These are phyloP conservation scores for Pseudocercospora macadamiae DNA, from an alignment of 2,329 filamentous ascomycete species.

Conservation along the genomic window DNA sequence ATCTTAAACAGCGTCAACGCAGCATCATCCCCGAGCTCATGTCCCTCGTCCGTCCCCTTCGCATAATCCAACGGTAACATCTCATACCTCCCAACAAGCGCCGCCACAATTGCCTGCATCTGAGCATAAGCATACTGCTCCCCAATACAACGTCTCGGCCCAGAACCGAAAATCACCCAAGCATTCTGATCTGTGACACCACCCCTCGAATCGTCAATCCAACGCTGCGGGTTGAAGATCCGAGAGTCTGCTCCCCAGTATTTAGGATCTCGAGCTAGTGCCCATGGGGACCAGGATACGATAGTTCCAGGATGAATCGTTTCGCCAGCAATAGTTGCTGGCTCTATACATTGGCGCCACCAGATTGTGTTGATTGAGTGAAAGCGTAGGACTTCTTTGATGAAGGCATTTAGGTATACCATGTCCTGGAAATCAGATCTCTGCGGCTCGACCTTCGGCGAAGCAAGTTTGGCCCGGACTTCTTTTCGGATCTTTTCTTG, in stretches of 20 bases:
- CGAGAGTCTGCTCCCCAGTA: constrained; percentile 12
- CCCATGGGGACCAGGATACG: constrained; percentile 14
- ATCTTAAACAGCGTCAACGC: constrained; percentile 22
- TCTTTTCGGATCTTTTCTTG: constrained; percentile 8
- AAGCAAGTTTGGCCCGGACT: constrained; percentile 4
- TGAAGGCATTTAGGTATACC: constrained; percentile 20
- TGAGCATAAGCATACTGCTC: constrained; percentile 12
- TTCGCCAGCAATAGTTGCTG: constrained; percentile 4
- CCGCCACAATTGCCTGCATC: constrained; percentile 15
- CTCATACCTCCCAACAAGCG: constrained; percentile 14
- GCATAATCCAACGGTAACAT: constrained; percentile 1
- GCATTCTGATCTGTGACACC: not conserved
- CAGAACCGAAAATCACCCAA: constrained; percentile 14
- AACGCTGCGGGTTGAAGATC: constrained; percentile 12
- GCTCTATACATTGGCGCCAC: constrained; percentile 13
- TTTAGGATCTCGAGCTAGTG: constrained; percentile 2
- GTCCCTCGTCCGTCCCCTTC: constrained; percentile 12
- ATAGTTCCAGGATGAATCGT: constrained; percentile 8
- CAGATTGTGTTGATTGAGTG: constrained; percentile 23
- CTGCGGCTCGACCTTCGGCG: too few relatives aligned
- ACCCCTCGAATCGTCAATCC: not conserved
- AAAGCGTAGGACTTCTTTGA: constrained; percentile 22
- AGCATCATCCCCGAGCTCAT: constrained; percentile 17
- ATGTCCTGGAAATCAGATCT: not conserved
- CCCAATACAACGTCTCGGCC: constrained; percentile 12